phyloP scores from a whole-genome alignment of 495 filamentous ascomycete species.

The Bombardia bombarda region DNA sequence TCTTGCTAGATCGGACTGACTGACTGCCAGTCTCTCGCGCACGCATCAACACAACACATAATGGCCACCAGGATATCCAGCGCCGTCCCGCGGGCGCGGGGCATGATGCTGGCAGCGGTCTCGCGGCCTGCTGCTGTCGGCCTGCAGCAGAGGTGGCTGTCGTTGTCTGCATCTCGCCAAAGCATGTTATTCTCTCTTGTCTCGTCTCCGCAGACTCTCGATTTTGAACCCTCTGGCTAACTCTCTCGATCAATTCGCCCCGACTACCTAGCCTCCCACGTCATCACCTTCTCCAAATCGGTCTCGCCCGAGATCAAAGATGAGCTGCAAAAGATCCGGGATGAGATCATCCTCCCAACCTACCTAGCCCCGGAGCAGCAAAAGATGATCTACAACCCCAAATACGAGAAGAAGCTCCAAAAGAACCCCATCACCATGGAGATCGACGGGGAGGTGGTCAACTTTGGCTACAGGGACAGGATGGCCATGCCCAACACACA shows the following conservation, averaged over 20 bases:
- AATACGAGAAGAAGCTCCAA: conserved; percentile 43
- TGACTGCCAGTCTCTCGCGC: too few relatives aligned
- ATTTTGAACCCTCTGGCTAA: too few relatives aligned
- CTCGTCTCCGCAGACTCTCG: too few relatives aligned
- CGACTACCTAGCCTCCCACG: conserved; percentile 10
- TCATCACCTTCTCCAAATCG: conserved; percentile 24
- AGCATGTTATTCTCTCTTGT: too few relatives aligned
- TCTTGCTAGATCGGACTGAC: too few relatives aligned
- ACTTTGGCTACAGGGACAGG: conserved; percentile 41
- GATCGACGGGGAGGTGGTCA: conserved; percentile 50
- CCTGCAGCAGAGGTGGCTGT: conserved; percentile 13
- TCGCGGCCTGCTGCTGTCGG: not conserved
- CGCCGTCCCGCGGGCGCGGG: conserved; percentile 14
- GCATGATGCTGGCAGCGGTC: conserved; percentile 9
- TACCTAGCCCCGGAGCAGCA: conserved; percentile 50
- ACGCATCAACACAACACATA: too few relatives aligned
- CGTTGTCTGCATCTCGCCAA: conserved; percentile 11
- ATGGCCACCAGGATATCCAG: conserved; percentile 7
- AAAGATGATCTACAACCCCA: conserved; percentile 44
- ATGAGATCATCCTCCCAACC: conserved; percentile 55
- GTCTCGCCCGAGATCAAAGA: conserved; percentile 28
- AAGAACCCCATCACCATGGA: conserved; percentile 53
- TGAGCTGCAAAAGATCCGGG: conserved; percentile 45
- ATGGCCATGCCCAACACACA: conserved; percentile 26
- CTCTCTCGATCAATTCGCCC: not conserved